These are phyloP conservation scores for Arctium minus DNA, from an alignment of 129 eudicot genomes.

Conservation along the genomic window DNA sequence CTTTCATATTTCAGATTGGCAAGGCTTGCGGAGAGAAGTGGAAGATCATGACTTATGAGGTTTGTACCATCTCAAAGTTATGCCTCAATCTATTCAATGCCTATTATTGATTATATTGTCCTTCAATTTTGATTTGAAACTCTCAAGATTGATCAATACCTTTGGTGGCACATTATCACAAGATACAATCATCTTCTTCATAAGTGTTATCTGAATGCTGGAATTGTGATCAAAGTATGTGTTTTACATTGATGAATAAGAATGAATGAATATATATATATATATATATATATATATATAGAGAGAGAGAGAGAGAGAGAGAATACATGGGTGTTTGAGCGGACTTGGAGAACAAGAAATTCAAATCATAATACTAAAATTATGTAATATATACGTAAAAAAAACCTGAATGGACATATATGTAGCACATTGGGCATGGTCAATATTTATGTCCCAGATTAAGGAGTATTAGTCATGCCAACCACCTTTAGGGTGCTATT, in stretches of 20 bases:
- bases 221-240: background rate
- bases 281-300: no score
- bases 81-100: background rate
- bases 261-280: no score
- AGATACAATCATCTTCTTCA: background rate
- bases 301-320: no score
- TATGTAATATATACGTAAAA: no score
- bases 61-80: conserved; percentile 21
- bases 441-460: no score
- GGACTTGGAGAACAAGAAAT: no score
- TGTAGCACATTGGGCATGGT: no score
- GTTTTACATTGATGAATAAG: background rate
- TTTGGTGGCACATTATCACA: background rate
- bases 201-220: background rate
- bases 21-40: conserved; percentile 98
- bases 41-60: conserved; percentile 92
- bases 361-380: no score
- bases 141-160: background rate
- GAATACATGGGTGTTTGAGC: no score
- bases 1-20: conserved; percentile 57
- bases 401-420: no score
- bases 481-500: no score
- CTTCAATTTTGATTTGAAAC: background rate
- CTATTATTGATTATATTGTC: background rate
- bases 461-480: no score